phyloP scores from a whole-genome alignment of 2,329 filamentous ascomycete species.

The Knufia petricola region DNA sequence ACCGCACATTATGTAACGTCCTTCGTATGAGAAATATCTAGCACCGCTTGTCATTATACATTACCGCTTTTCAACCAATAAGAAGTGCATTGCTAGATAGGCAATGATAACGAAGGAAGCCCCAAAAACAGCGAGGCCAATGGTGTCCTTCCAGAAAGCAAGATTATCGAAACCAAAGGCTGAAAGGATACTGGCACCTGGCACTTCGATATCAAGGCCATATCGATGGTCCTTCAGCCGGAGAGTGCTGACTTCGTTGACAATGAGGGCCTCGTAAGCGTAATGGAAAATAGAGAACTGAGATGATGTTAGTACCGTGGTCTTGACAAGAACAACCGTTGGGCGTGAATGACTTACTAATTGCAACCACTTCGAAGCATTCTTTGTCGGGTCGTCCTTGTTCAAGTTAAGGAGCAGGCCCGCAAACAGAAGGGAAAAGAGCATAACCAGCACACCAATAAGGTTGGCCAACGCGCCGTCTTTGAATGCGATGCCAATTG shows the following conservation, averaged over 20 bases:
- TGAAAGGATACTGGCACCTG: conserved; percentile 84
- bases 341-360: conserved; percentile 43
- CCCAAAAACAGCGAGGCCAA: conserved; percentile 73
- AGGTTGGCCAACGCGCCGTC: conserved; percentile 86
- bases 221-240: conserved; percentile 91
- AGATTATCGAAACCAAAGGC: conserved; percentile 88
- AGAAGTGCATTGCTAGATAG: conserved; percentile 83
- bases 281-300: conserved; percentile 95
- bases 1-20: too few species aligned
- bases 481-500: conserved; percentile 91
- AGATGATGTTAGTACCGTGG: conserved; percentile 26
- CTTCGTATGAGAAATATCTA: not conserved
- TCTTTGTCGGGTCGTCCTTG: conserved; percentile 64
- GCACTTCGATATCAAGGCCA: conserved; percentile 90
- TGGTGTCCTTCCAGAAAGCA: conserved; percentile 74
- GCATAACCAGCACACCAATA: conserved; percentile 90
- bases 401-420: conserved; percentile 82
- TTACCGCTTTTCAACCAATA: conserved; percentile 81
- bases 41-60: not conserved
- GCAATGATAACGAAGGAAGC: conserved; percentile 76
- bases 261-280: conserved; percentile 88
- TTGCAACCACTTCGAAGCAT: conserved; percentile 80
- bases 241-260: conserved; percentile 89
- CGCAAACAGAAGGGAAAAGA: conserved; percentile 91
- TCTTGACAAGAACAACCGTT: not conserved